Percentiles rank a stretch among this genome's conserved stretches.
Evolutionary conservation across 2,329 filamentous ascomycete species (phyloP).

Genomic region (Nigrospora sphaerica): DNA sequence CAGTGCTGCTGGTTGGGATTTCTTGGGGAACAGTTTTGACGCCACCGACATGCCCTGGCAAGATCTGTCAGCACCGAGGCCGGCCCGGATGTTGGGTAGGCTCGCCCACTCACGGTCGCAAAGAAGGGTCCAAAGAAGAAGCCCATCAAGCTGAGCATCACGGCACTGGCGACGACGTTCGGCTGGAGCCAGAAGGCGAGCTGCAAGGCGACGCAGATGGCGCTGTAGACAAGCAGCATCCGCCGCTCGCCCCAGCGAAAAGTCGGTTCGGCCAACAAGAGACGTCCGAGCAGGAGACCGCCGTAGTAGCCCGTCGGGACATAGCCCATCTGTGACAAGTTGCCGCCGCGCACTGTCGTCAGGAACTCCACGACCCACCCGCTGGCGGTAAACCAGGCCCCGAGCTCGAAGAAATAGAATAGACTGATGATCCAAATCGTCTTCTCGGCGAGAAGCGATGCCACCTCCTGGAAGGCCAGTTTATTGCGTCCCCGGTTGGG

Average conservation of each 20-base stretch:
- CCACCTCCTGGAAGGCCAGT: constrained; percentile 34
- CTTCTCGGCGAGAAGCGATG: constrained; percentile 32
- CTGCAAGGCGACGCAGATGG: constrained; percentile 45
- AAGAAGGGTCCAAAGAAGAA: constrained; percentile 49
- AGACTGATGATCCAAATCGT: constrained; percentile 51
- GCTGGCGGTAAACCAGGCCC: constrained; percentile 44
- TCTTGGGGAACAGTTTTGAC: constrained; percentile 38
- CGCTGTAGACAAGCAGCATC: constrained; percentile 49
- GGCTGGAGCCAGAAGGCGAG: constrained; percentile 58
- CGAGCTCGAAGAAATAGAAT: constrained; percentile 59
- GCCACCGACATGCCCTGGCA: constrained; percentile 41
- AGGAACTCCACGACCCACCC: constrained; percentile 63
- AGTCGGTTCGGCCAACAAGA: constrained; percentile 52
- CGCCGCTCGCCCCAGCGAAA: constrained; percentile 49
- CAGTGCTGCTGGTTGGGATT: constrained; percentile 39
- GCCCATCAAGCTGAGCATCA: constrained; percentile 42
- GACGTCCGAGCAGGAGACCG: constrained; percentile 47
- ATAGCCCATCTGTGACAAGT: constrained; percentile 52
- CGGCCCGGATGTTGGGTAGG: no score
- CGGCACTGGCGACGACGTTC: constrained; percentile 48
- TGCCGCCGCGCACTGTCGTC: constrained; percentile 49
- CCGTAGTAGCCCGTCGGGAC: constrained; percentile 55
- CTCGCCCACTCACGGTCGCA: constrained; percentile 32
- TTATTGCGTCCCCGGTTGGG: constrained; percentile 11
- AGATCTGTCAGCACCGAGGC: not conserved